A percentile compares a stretch with the other conserved stretches of the same genome.
These are phyloP conservation scores for Blastocystis sp. DNA, from an alignment of 352 stramenopile species.

Conservation along the genomic window DNA sequence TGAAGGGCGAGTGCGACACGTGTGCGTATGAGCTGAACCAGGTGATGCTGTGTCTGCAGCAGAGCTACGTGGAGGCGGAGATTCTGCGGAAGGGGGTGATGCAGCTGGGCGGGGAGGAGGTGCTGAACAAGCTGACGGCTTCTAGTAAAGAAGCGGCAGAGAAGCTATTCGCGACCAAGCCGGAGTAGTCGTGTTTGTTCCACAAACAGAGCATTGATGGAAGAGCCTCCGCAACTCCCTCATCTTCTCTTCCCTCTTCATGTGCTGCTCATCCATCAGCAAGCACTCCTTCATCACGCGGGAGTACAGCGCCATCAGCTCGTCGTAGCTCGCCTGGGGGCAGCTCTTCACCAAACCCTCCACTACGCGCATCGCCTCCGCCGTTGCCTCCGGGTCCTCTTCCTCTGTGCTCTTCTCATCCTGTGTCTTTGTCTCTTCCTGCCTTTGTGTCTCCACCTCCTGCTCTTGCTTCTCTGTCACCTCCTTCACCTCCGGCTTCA, in stretches of 20 bases:
- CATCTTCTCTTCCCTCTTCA: constrained; percentile 2
- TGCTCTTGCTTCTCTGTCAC: not conserved
- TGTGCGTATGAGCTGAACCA: constrained; percentile 22
- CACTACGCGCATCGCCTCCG: not conserved
- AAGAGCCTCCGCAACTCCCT: not conserved
- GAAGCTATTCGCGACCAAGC: constrained; percentile 26
- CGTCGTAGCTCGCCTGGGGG: not conserved
- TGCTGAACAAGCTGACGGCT: constrained; percentile 34
- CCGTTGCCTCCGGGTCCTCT: not conserved
- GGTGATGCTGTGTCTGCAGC: constrained; percentile 40
- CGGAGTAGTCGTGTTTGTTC: not conserved
- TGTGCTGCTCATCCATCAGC: not conserved
- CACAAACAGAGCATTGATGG: not conserved
- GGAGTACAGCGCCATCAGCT: constrained; percentile 1
- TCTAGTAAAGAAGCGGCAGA: constrained; percentile 45
- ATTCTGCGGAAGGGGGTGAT: constrained; percentile 54
- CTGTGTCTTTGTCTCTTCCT: not conserved
- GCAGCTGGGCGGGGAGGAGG: constrained; percentile 55
- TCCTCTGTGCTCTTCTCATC: not conserved
- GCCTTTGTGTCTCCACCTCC: not conserved
- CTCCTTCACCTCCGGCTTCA: not conserved
- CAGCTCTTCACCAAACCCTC: not conserved
- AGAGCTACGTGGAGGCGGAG: constrained; percentile 60
- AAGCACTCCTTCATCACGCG: not conserved
- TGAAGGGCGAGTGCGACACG: constrained; percentile 7